A percentile compares a stretch with the other conserved stretches of the same genome.
These are phyloP conservation scores for Acidomyces sp. DNA, from an alignment of 495 filamentous ascomycete species.

Conservation along the genomic window DNA sequence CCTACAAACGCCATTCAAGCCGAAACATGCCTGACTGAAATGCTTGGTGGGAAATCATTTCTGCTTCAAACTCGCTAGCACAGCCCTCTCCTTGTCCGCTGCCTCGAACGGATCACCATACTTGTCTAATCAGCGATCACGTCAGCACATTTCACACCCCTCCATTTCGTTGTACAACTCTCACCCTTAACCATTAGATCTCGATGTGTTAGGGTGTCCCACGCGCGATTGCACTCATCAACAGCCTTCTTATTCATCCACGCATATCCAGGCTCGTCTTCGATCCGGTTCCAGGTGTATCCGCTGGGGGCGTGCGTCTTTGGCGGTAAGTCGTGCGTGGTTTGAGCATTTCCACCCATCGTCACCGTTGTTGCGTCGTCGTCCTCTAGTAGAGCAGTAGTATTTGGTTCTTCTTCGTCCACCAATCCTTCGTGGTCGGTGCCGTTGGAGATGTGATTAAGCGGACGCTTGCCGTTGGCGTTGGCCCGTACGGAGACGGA, in stretches of 20 bases:
- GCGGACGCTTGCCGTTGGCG: conserved; percentile 26
- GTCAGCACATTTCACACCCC: conserved; percentile 1
- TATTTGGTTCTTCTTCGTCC: neutral
- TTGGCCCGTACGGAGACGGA: conserved; percentile 18
- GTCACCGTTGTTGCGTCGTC: neutral
- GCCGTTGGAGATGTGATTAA: conserved; percentile 18
- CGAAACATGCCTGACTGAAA: no score
- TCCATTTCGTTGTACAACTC: conserved; percentile 4
- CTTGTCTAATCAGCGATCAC: conserved; percentile 3
- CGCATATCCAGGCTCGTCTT: conserved; percentile 35
- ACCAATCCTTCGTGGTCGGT: conserved; percentile 2
- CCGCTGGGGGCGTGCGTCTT: conserved; percentile 22
- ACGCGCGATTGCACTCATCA: conserved; percentile 26
- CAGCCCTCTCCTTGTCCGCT: conserved; percentile 13
- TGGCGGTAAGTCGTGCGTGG: conserved; percentile 13
- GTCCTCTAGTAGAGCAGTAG: neutral
- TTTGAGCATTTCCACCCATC: conserved; percentile 11
- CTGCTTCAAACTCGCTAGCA: conserved; percentile 15
- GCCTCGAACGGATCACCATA: conserved; percentile 20
- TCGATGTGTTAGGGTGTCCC: conserved; percentile 26
- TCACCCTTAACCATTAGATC: conserved; percentile 25
- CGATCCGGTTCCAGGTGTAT: conserved; percentile 28
- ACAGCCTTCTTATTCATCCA: conserved; percentile 41
- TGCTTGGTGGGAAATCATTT: no score
- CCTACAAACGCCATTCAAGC: no score